Conservation (phyloP, 106 monocot species). For the Allium fistulosum region DNA sequence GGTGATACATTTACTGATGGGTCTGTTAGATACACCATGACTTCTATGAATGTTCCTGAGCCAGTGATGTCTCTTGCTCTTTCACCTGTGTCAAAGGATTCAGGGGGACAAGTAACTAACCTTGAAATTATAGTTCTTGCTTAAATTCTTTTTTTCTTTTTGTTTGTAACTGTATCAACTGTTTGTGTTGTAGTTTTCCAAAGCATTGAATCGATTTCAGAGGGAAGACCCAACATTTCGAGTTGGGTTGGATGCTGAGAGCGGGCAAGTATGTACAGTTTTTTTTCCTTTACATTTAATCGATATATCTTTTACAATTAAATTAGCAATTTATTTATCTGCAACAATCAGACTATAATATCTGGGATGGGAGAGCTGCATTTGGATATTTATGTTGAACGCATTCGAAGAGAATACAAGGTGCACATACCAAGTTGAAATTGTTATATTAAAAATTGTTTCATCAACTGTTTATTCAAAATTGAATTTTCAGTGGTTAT, state of each 20-base stretch:
- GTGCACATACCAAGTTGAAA: conserved; percentile 13
- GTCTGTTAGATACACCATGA: conserved; percentile 93
- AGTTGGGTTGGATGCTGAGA: conserved; percentile 93
- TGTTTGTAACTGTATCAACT: not conserved
- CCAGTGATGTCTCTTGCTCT: conserved; percentile 99
- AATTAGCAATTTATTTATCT: not conserved
- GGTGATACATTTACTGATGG: conserved; percentile 99
- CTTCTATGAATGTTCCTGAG: conserved; percentile 99
- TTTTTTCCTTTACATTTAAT: not conserved
- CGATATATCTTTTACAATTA: not conserved
- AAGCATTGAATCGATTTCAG: conserved; percentile 95
- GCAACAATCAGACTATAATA: conserved; percentile 72
- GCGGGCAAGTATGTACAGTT: conserved; percentile 72
- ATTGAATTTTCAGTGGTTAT: no score
- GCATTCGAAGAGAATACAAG: conserved; percentile 95
- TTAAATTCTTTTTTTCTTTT: conserved; percentile 3
- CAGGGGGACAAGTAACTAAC: conserved; percentile 78
- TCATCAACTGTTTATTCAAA: no score
- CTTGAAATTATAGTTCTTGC: not conserved
- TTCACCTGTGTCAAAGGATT: conserved; percentile 95
- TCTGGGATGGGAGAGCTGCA: conserved; percentile 99
- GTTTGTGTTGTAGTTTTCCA: conserved; percentile 62
- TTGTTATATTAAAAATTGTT: no score
- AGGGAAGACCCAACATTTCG: conserved; percentile 97
- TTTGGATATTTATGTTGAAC: conserved; percentile 97